These are phyloP conservation scores for Marsdenia floribunda DNA, from an alignment of 257 asterid genomes.

Conservation along the genomic window DNA sequence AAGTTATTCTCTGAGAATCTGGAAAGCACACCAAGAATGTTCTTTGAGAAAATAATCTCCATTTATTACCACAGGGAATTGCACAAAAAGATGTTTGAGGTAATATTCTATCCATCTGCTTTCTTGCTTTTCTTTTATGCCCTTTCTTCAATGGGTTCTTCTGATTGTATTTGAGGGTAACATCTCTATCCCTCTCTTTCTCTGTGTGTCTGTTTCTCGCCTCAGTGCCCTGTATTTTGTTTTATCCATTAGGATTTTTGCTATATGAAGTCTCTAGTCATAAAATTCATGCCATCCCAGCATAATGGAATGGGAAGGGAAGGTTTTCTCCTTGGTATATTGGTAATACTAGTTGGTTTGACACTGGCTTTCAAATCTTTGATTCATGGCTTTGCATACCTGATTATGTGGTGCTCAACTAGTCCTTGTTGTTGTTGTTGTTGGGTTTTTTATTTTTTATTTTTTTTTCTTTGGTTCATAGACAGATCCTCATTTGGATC, in stretches of 20 bases:
- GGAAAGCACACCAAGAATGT: constrained; percentile 87
- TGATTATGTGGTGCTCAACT: background rate
- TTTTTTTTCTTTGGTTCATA: background rate
- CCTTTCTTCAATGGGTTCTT: background rate
- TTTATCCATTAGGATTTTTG: too few species aligned
- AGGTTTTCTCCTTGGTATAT: background rate
- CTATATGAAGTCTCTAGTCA: background rate
- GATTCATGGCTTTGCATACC: background rate
- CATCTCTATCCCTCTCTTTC: background rate
- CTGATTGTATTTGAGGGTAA: background rate
- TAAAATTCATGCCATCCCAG: background rate
- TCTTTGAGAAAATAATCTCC: constrained; percentile 80
- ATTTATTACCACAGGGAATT: constrained; percentile 61
- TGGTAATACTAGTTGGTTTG: background rate
- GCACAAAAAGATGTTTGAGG: constrained; percentile 92
- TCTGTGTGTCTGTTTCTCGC: too few species aligned
- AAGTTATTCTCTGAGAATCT: constrained; percentile 64
- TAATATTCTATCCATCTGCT: constrained; percentile 16
- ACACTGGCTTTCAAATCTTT: background rate
- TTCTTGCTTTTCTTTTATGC: too few species aligned
- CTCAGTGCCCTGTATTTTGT: too few species aligned
- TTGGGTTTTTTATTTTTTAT: too few species aligned
- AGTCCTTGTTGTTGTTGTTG: background rate
- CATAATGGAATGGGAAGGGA: background rate
- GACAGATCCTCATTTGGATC: background rate